Percentiles rank a stretch among this genome's conserved stretches.
Evolutionary conservation across 2,329 filamentous ascomycete genomes (phyloP).

Genomic region (Fusarium sp.): DNA sequence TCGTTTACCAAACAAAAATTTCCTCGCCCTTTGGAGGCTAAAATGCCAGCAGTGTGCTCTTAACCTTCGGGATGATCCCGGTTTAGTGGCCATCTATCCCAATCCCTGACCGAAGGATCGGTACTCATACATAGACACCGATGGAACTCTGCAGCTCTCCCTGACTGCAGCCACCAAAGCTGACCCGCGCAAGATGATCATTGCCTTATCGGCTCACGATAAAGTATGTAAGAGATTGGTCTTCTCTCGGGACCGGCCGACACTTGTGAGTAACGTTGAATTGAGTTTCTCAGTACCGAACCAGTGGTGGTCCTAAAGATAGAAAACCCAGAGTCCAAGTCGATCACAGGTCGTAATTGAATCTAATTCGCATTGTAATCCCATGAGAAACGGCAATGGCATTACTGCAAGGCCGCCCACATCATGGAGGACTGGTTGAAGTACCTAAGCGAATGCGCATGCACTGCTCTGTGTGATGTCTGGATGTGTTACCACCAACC

Average conservation of each 20-base stretch:
- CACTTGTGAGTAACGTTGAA: slow-evolving; percentile 35
- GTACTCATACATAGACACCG: slow-evolving; percentile 35
- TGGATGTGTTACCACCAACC: slow-evolving; percentile 15
- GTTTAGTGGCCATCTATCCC: slow-evolving; percentile 22
- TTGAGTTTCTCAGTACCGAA: slow-evolving; percentile 36
- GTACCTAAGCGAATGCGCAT: slow-evolving; percentile 6
- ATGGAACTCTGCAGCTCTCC: slow-evolving; percentile 41
- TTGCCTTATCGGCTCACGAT: slow-evolving; percentile 36
- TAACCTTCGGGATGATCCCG: slow-evolving; percentile 27
- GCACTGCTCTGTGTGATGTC: slow-evolving; percentile 12
- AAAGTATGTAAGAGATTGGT: slow-evolving; percentile 25
- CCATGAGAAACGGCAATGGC: neutral
- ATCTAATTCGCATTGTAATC: neutral
- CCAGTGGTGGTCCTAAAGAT: slow-evolving; percentile 8
- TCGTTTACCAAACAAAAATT: neutral
- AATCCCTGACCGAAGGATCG: slow-evolving; percentile 43
- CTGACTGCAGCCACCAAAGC: slow-evolving; percentile 30
- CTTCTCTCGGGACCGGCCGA: slow-evolving; percentile 43
- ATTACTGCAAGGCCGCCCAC: neutral
- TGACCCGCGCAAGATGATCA: slow-evolving; percentile 40
- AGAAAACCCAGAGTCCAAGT: slow-evolving; percentile 25
- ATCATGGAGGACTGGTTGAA: neutral
- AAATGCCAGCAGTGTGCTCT: slow-evolving; percentile 9
- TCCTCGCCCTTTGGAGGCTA: neutral
- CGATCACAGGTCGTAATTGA: neutral